Conservation (phyloP, 1,284 basidiomycete species). For the Marasmius fiardii region DNA sequence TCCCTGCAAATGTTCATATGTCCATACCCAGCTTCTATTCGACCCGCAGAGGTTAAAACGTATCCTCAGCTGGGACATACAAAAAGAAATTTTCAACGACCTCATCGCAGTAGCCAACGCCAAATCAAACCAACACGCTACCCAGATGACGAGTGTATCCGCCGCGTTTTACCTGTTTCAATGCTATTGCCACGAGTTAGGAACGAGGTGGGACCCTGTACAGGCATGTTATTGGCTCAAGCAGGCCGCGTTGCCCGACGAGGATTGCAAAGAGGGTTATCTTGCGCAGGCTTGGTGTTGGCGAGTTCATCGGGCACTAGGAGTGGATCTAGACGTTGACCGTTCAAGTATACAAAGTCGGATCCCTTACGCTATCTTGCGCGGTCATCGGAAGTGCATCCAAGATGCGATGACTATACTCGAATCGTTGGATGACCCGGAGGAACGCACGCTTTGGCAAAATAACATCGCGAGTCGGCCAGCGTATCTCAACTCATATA, state of each 20-base stretch:
- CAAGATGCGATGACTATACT: not conserved
- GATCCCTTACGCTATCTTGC: slow-evolving; percentile 3
- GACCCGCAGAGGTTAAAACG: slow-evolving; percentile 4
- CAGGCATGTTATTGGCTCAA: slow-evolving; percentile 12
- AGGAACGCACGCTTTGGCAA: not conserved
- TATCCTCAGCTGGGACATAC: slow-evolving; percentile 6
- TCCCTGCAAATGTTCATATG: not conserved
- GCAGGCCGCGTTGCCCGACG: not conserved
- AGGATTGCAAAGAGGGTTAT: slow-evolving; percentile 7
- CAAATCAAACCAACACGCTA: not conserved
- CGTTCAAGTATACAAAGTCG: not conserved
- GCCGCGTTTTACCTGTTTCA: slow-evolving; percentile 9
- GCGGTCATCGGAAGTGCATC: slow-evolving; percentile 7
- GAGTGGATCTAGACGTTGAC: slow-evolving; percentile 1
- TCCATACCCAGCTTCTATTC: slow-evolving; percentile 6
- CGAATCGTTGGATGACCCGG: not conserved
- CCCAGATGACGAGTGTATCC: not conserved
- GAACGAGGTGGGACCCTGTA: not conserved
- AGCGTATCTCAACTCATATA: not conserved
- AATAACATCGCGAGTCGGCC: not conserved
- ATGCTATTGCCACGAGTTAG: slow-evolving; percentile 9
- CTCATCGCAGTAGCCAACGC: not conserved
- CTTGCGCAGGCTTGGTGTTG: slow-evolving; percentile 11
- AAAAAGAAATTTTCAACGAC: slow-evolving; percentile 3
- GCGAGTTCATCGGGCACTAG: slow-evolving; percentile 7